These are phyloP conservation scores for Thyridium curvatum DNA, from an alignment of 2,329 filamentous ascomycete genomes.

Conservation along the genomic window DNA sequence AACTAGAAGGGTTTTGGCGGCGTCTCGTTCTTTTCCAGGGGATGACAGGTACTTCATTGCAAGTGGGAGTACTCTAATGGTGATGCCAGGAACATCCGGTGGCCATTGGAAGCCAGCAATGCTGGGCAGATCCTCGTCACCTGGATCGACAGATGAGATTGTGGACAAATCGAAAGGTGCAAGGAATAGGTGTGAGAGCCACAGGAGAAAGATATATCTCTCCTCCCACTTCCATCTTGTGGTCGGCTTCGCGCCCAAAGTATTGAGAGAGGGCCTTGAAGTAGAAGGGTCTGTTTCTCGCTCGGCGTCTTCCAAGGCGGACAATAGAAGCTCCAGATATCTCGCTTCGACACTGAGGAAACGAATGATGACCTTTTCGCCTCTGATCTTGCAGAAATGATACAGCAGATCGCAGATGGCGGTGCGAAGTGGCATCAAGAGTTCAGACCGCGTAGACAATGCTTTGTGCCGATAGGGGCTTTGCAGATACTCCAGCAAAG, in stretches of 20 bases:
- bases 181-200: constrained; percentile 76
- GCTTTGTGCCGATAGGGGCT: constrained; percentile 32
- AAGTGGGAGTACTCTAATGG: constrained; percentile 63
- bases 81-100: constrained; percentile 60
- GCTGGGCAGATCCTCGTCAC: constrained; percentile 33
- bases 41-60: constrained; percentile 65
- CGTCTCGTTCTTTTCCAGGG: constrained; percentile 82
- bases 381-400: constrained; percentile 87
- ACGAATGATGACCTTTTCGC: constrained; percentile 84
- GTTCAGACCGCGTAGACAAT: constrained; percentile 19
- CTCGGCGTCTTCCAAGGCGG: constrained; percentile 61
- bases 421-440: constrained; percentile 52
- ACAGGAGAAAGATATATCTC: constrained; percentile 78
- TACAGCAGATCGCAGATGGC: constrained; percentile 80
- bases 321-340: constrained; percentile 74
- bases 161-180: constrained; percentile 87
- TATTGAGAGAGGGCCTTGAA: too few relatives aligned
- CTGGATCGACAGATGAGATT: constrained; percentile 60
- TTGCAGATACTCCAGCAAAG: constrained; percentile 64
- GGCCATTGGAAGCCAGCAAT: constrained; percentile 47
- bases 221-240: constrained; percentile 71
- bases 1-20: constrained; percentile 77
- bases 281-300: constrained; percentile 6
- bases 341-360: constrained; percentile 88
- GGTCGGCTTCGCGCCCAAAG: constrained; percentile 5